A percentile compares a stretch with the other conserved stretches of the same genome.
Conservation (phyloP, 768 basidiomycete genomes). For the Podaxis rugospora region DNA sequence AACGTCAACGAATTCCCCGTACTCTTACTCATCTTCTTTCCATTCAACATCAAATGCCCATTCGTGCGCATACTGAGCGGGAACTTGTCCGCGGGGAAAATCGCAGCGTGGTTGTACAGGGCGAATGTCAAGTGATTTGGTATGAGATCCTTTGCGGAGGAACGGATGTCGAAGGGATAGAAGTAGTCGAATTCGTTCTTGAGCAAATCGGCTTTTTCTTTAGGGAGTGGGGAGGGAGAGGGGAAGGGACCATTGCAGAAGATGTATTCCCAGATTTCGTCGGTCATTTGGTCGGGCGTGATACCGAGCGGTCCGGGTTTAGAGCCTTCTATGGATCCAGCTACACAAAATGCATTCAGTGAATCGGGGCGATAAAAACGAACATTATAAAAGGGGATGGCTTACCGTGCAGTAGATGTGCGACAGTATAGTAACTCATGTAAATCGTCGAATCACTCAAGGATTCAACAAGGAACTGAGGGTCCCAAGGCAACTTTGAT, state of each 20-base stretch:
- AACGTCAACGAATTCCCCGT: slow-evolving; percentile 94
- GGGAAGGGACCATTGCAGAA: slow-evolving; percentile 78
- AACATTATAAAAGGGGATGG: not conserved
- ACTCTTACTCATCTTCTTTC: slow-evolving; percentile 98
- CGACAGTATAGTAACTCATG: slow-evolving; percentile 96
- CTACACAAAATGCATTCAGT: slow-evolving; percentile 27
- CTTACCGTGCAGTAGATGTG: slow-evolving; percentile 88
- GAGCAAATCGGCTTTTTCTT: slow-evolving; percentile 77
- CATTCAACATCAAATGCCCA: slow-evolving; percentile 95
- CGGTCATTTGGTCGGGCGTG: slow-evolving; percentile 89
- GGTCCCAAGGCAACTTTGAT: slow-evolving; percentile 95
- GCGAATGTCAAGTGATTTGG: slow-evolving; percentile 94
- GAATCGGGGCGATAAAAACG: not conserved
- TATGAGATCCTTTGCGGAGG: slow-evolving; percentile 96
- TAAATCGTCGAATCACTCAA: slow-evolving; percentile 97
- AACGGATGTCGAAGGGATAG: slow-evolving; percentile 97
- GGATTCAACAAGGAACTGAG: slow-evolving; percentile 93
- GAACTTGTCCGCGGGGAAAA: slow-evolving; percentile 91
- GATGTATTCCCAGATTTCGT: slow-evolving; percentile 96
- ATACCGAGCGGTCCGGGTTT: slow-evolving; percentile 81
- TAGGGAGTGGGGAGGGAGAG: slow-evolving; percentile 54
- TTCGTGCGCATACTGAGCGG: slow-evolving; percentile 91
- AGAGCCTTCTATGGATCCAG: slow-evolving; percentile 71
- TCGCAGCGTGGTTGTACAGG: slow-evolving; percentile 91
- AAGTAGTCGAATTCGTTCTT: slow-evolving; percentile 94